Evolutionary conservation across 2,329 filamentous ascomycete genomes (phyloP).

Genomic region (Periconia sp.): DNA sequence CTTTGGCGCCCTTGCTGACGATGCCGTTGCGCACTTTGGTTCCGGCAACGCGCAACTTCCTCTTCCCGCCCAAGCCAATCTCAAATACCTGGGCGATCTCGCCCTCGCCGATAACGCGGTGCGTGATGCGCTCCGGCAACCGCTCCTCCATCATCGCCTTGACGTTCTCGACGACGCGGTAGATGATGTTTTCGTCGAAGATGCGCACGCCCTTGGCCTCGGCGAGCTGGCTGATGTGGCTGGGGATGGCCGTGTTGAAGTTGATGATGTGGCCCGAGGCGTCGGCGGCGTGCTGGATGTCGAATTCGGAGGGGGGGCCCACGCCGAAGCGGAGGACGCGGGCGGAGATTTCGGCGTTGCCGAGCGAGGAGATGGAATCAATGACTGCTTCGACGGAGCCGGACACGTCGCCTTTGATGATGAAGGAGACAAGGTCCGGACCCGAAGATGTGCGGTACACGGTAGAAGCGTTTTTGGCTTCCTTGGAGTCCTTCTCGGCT

Average conservation of each 20-base stretch:
- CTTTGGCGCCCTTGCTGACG: slow-evolving; percentile 64
- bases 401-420: slow-evolving; percentile 89
- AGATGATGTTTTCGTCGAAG: slow-evolving; percentile 84
- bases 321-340: slow-evolving; percentile 76
- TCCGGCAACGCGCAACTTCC: slow-evolving; percentile 77
- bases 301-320: slow-evolving; percentile 79
- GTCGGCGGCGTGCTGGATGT: slow-evolving; percentile 82
- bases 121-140: slow-evolving; percentile 66
- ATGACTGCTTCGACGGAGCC: slow-evolving; percentile 91
- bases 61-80: slow-evolving; percentile 74
- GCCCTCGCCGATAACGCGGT: slow-evolving; percentile 81
- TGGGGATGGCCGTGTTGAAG: slow-evolving; percentile 76
- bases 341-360: slow-evolving; percentile 80
- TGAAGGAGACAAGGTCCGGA: slow-evolving; percentile 71
- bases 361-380: slow-evolving; percentile 73
- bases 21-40: slow-evolving; percentile 83
- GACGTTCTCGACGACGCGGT: slow-evolving; percentile 74
- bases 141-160: slow-evolving; percentile 68
- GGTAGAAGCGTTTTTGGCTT: slow-evolving; percentile 59
- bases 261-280: slow-evolving; percentile 77
- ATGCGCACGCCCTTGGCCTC: slow-evolving; percentile 72
- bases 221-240: slow-evolving; percentile 69
- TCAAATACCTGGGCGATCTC: slow-evolving; percentile 82
- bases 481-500: slow-evolving; percentile 52
- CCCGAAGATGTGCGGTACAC: slow-evolving; percentile 45